Percentiles rank a stretch among this genome's conserved stretches.
Evolutionary conservation across 2,329 filamentous ascomycete genomes (phyloP).

Genomic region (Cercospora beticola): DNA sequence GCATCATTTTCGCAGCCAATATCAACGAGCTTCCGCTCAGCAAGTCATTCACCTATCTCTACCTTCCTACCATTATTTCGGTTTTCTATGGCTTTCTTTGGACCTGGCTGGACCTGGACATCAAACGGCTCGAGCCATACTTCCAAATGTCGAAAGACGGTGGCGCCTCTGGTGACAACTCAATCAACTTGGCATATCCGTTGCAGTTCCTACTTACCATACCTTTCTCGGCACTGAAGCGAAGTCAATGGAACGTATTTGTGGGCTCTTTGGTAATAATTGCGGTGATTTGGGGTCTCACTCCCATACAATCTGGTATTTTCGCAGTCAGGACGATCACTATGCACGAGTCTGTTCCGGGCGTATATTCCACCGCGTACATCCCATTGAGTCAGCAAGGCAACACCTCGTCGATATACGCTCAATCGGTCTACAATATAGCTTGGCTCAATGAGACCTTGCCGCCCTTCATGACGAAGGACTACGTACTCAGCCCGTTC

Average conservation of each 20-base stretch:
- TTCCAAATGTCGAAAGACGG: constrained; percentile 53
- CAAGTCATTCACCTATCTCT: constrained; percentile 48
- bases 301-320: constrained; percentile 50
- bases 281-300: too few species aligned
- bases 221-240: too few species aligned
- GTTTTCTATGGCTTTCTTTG: constrained; percentile 58
- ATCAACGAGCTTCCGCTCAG: constrained; percentile 41
- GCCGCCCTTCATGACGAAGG: constrained; percentile 46
- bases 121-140: constrained; percentile 61
- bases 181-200: constrained; percentile 57
- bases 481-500: constrained; percentile 42
- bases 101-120: constrained; percentile 61
- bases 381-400: constrained; percentile 37
- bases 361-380: not conserved
- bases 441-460: constrained; percentile 49
- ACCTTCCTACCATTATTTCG: constrained; percentile 55
- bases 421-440: constrained; percentile 50
- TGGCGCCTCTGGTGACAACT: constrained; percentile 47
- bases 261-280: too few species aligned
- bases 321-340: constrained; percentile 41
- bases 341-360: too few species aligned
- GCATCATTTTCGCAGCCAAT: constrained; percentile 42
- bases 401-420: constrained; percentile 40
- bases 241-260: too few species aligned
- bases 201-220: constrained; percentile 41